Evolutionary conservation across 441 rosid genomes (phyloP).

Genomic region (Bruguiera hainesii): DNA sequence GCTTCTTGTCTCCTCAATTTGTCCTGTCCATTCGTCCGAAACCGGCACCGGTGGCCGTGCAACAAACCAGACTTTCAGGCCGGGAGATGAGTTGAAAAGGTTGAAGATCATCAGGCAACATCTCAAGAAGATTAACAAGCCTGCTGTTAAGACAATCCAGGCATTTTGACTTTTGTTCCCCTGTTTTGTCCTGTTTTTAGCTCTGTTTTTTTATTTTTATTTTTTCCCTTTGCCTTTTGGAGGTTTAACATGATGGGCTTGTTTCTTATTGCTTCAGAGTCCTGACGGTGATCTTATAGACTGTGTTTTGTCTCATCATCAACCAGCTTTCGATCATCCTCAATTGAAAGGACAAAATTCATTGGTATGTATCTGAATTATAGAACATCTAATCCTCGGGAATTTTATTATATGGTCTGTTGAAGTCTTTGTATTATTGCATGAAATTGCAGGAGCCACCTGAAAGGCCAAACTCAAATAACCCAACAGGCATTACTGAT

Average conservation of each 20-base stretch:
- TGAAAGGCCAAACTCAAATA: conserved; percentile 56
- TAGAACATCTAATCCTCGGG: background rate
- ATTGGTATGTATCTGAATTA: conserved; percentile 54
- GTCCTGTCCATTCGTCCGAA: conserved; percentile 42
- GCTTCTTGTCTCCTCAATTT: conserved; percentile 40
- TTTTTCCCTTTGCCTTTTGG: background rate
- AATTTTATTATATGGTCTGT: background rate
- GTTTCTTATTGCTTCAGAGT: conserved; percentile 49
- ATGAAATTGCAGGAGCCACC: conserved; percentile 59
- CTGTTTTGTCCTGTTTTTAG: conserved; percentile 13
- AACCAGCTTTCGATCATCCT: conserved; percentile 94
- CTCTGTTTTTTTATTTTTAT: background rate
- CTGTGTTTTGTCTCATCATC: conserved; percentile 70
- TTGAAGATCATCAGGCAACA: conserved; percentile 51
- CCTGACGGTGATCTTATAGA: conserved; percentile 87
- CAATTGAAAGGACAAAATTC: conserved; percentile 62
- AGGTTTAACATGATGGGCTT: background rate
- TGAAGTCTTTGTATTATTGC: background rate
- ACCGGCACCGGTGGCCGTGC: conserved; percentile 23
- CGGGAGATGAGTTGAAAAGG: conserved; percentile 56
- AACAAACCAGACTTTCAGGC: conserved; percentile 60
- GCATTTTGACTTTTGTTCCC: conserved; percentile 25
- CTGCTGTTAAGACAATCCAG: conserved; percentile 84
- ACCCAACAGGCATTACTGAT: conserved; percentile 17
- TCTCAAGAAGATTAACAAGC: conserved; percentile 78